phyloP scores from a whole-genome alignment of 805 yeast genomes.

The Saccharomycopsis capsularis region DNA sequence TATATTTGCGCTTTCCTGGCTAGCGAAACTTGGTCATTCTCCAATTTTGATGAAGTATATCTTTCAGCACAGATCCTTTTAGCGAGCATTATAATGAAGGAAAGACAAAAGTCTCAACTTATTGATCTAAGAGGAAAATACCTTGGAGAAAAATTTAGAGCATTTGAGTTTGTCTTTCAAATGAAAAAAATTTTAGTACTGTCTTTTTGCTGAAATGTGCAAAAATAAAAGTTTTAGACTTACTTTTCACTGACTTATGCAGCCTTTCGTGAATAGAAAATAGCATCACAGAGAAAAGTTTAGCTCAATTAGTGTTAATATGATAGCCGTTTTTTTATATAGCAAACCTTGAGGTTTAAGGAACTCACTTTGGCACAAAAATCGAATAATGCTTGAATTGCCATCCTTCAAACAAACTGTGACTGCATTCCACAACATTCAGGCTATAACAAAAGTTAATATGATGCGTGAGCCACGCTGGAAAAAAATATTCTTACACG shows the following conservation, averaged over 20 bases:
- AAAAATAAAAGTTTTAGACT: not conserved
- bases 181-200: not conserved
- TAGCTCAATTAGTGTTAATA: not conserved
- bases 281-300: not conserved
- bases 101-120: no score
- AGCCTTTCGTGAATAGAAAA: not conserved
- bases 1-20: not conserved
- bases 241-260: not conserved
- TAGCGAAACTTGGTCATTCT: no score
- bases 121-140: not conserved
- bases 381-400: not conserved
- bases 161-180: not conserved
- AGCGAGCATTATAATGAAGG: no score
- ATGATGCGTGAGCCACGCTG: no score
- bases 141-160: not conserved
- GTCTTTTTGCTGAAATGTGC: not conserved
- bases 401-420: not conserved
- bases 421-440: constrained; percentile 1
- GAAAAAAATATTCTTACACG: no score
- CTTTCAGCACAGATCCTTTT: no score
- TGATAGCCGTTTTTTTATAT: no score
- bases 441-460: not conserved
- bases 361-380: not conserved
- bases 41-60: no score
- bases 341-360: no score